phyloP scores from a whole-genome alignment of 306 rosid genomes.

The Vigna unguiculata region DNA sequence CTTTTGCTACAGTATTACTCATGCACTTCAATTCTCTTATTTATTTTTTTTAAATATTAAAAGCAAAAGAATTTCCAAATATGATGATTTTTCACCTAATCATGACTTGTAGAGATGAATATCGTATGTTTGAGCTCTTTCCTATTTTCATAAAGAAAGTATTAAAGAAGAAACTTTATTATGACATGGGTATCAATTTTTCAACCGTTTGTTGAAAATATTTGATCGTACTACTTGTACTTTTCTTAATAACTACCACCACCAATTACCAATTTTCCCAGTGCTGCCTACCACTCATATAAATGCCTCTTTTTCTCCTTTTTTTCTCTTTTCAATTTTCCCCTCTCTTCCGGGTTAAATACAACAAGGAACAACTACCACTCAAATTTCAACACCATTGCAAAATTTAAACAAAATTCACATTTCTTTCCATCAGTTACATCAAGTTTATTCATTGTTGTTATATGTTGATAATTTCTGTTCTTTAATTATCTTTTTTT shows the following conservation, averaged over 20 bases:
- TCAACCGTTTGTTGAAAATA: conserved; percentile 22
- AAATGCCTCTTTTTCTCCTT: conserved; percentile 2
- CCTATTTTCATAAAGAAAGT: neutral
- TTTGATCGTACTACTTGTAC: conserved; percentile 43
- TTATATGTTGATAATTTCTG: neutral
- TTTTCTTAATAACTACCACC: conserved; percentile 29
- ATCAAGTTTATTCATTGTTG: neutral
- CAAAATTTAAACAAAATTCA: neutral
- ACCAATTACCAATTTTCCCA: conserved; percentile 28
- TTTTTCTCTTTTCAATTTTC: neutral
- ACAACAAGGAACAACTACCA: conserved; percentile 34
- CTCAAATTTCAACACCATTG: conserved; percentile 14
- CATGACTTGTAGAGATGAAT: neutral
- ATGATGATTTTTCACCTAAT: conserved; percentile 4
- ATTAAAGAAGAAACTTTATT: neutral
- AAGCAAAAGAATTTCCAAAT: neutral
- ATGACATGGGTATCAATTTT: conserved; percentile 14
- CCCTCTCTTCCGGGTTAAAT: neutral
- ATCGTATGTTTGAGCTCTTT: neutral
- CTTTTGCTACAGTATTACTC: conserved; percentile 7
- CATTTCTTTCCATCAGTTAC: too few species aligned
- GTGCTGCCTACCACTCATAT: neutral
- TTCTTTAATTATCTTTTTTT: neutral
- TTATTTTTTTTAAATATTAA: neutral
- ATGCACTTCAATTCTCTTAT: neutral